phyloP scores from a whole-genome alignment of 2,329 filamentous ascomycete species.

The Lizonia empirigonia region DNA sequence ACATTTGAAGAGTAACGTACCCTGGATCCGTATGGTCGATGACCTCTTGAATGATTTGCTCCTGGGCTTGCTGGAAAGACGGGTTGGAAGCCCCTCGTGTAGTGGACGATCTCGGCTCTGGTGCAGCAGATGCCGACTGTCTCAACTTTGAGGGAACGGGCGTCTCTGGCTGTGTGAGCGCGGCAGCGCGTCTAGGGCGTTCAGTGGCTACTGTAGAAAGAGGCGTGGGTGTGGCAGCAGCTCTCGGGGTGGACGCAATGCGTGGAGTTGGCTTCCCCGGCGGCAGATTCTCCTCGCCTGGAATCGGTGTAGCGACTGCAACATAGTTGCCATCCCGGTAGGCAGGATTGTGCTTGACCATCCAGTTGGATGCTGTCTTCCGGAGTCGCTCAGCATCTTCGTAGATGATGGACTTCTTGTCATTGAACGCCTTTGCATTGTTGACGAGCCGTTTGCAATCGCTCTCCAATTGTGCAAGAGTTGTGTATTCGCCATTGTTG shows the following conservation, averaged over 20 bases:
- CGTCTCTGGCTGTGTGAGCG: conserved; percentile 33
- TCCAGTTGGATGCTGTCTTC: conserved; percentile 85
- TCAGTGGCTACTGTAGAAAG: conserved; percentile 23
- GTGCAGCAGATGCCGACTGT: conserved; percentile 34
- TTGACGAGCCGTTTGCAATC: conserved; percentile 87
- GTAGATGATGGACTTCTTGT: conserved; percentile 72
- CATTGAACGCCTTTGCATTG: conserved; percentile 85
- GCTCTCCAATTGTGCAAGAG: conserved; percentile 75
- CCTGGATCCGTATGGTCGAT: conserved; percentile 66
- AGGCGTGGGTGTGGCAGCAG: conserved; percentile 32
- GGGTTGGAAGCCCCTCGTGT: conserved; percentile 44
- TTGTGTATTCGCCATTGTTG: conserved; percentile 69
- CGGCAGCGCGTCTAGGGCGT: conserved; percentile 43
- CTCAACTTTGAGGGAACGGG: conserved; percentile 43
- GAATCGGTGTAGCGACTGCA: conserved; percentile 75
- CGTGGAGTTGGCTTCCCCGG: conserved; percentile 38
- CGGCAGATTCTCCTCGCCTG: conserved; percentile 55
- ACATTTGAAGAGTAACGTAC: conserved; percentile 19
- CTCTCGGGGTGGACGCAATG: conserved; percentile 33
- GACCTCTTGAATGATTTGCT: conserved; percentile 79
- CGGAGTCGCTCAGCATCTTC: conserved; percentile 86
- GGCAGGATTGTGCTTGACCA: conserved; percentile 84
- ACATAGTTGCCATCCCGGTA: conserved; percentile 71
- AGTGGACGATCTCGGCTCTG: conserved; percentile 28
- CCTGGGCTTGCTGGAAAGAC: conserved; percentile 84